Evolutionary conservation across 2,329 filamentous ascomycete species (phyloP).

Genomic region (Exserohilum rostratum): DNA sequence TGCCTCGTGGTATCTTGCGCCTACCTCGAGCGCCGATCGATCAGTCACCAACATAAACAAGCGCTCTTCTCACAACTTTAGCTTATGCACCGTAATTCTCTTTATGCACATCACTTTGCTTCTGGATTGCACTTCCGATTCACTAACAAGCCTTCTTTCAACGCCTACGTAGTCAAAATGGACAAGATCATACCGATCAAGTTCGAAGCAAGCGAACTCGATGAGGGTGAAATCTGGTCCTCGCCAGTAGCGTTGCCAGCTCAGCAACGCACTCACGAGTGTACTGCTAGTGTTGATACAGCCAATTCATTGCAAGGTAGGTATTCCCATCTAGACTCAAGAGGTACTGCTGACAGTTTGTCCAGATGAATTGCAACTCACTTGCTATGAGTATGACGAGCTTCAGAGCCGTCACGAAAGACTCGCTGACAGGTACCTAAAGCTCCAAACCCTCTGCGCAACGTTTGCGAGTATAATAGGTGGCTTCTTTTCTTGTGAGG

Average conservation of each 20-base stretch:
- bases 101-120: too few relatives aligned
- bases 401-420: conserved; percentile 16
- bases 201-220: conserved; percentile 3
- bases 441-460: conserved; percentile 14
- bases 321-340: not conserved
- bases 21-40: not conserved
- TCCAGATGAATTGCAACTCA: conserved; percentile 18
- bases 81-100: too few relatives aligned
- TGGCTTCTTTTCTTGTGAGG: conserved; percentile 9
- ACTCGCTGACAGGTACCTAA: conserved; percentile 15
- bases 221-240: conserved; percentile 2
- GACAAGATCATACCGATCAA: not conserved
- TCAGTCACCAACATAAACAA: conserved; percentile 2
- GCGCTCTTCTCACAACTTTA: not conserved
- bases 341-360: not conserved
- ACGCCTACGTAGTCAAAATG: not conserved
- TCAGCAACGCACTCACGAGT: not conserved
- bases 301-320: conserved; percentile 7
- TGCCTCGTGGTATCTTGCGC: not conserved
- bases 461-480: conserved; percentile 18
- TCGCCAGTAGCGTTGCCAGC: conserved; percentile 10
- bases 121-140: not conserved
- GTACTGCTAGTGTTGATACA: not conserved
- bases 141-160: not conserved
- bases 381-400: conserved; percentile 12